These are phyloP conservation scores for Mortierella sp. DNA, from an alignment of 371 early-diverging fungal species.

Conservation along the genomic window DNA sequence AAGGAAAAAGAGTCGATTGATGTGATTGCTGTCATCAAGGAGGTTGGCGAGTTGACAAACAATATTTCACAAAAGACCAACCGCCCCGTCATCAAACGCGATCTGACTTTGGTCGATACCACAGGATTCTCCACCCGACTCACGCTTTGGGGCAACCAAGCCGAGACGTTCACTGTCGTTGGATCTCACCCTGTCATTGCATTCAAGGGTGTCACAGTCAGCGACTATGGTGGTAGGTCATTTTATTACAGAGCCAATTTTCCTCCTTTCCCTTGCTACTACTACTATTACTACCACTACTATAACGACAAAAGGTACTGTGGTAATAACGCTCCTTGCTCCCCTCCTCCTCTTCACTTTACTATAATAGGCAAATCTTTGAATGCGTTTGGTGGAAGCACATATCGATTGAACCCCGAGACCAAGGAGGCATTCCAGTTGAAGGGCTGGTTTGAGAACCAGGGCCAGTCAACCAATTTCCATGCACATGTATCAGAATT, in stretches of 20 bases:
- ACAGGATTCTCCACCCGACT: conserved; percentile 74
- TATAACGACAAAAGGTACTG: not conserved
- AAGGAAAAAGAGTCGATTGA: conserved; percentile 82
- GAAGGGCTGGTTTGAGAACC: conserved; percentile 86
- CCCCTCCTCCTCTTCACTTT: no score
- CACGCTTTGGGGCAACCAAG: conserved; percentile 93
- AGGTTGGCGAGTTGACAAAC: conserved; percentile 67
- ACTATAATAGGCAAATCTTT: conserved; percentile 69
- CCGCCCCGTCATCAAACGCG: conserved; percentile 85
- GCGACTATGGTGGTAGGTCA: conserved; percentile 81
- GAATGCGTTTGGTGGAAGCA: conserved; percentile 63
- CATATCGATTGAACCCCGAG: conserved; percentile 82
- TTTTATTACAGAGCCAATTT: not conserved
- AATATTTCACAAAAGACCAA: conserved; percentile 77
- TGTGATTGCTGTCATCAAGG: conserved; percentile 84
- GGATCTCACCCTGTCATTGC: conserved; percentile 75
- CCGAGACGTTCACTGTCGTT: conserved; percentile 70
- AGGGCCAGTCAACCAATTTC: conserved; percentile 50
- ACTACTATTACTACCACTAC: not conserved
- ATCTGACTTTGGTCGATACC: conserved; percentile 86
- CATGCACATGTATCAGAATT: conserved; percentile 53
- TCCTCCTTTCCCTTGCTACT: not conserved
- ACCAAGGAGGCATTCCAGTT: conserved; percentile 83
- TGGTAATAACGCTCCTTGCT: conserved; percentile 8
- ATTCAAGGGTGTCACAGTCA: conserved; percentile 85